Conservation (phyloP, 148 eudicot genomes). For the Talinum fruticosum region DNA sequence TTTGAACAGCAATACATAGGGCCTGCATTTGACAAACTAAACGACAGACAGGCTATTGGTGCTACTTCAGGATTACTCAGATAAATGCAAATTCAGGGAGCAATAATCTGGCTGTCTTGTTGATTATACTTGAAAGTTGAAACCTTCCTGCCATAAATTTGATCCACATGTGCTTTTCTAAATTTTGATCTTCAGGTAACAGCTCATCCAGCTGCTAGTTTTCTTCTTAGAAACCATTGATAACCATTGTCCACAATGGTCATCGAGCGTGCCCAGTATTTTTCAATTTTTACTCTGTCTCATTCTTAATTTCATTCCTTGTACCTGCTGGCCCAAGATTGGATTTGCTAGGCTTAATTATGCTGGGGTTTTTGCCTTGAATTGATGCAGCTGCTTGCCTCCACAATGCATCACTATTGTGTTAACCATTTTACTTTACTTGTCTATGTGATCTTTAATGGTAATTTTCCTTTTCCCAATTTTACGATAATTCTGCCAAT, state of each 20-base stretch:
- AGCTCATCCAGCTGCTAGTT: neutral
- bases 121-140: neutral
- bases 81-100: neutral
- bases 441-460: neutral
- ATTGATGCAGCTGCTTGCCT: neutral
- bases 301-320: neutral
- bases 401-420: neutral
- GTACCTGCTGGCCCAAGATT: neutral
- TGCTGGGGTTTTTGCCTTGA: neutral
- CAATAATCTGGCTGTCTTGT: neutral
- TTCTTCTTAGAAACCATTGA: neutral
- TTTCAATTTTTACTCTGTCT: neutral
- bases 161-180: neutral
- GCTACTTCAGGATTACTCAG: neutral
- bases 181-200: neutral
- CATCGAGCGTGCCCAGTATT: neutral
- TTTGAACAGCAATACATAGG: neutral
- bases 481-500: neutral
- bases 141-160: neutral
- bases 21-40: neutral
- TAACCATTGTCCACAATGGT: neutral
- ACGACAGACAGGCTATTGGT: neutral
- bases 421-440: neutral
- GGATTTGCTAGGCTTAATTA: neutral
- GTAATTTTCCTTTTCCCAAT: neutral